Base-by-base conservation (phyloP, 768 basidiomycete genomes). In the Leccinum fibrillosum region DNA sequence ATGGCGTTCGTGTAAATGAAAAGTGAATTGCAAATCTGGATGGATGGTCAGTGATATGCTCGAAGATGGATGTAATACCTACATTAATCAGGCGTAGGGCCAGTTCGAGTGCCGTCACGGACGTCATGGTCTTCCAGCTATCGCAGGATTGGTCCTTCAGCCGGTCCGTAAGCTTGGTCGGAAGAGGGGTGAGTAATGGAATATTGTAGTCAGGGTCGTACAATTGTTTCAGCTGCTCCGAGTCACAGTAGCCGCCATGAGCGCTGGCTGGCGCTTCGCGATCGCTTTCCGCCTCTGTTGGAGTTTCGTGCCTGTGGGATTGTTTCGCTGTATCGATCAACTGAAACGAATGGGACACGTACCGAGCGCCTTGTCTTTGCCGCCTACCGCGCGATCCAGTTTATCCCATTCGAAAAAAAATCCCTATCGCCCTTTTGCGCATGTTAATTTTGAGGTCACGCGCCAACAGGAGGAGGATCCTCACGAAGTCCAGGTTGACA, bases 351-450 rank as follows among this genome's bases (percentile, higher is more conserved):
- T 51, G 13, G 17, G 30, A 30, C 25, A 35, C 48, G 17, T 34
- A 77, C 78, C 77, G 1, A 72, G 55, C 0, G 63, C 15, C 49
- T 67, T 53, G 1, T 65, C 47, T 11, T 52, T 30, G 0, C 71
- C 67, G 0, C 64, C 64, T 1, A 66, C 63, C 0, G 69, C 71
- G 5, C 52, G 60, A 23, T 72, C 66, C 0, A 72, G 49, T 10
- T 60, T 65, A 13, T 70, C 69, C 64, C 68, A 69, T 44, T 72
- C 68, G 9, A 62, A 64, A 44, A 71, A 71, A 70, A 19, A 58
- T 63, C 0, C 57, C 63, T 25, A 70, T 67, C 0, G 70, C 65
- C 2, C 59, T 50, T 34, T 66, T 67, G 0, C 65, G 52, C 6
- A 72, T 65, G 52, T 66, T 66, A 8, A 67, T 70, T 45, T 69